Evolutionary conservation across 2,329 filamentous ascomycete genomes (phyloP).

Genomic region (Lasiodiplodia sp.): DNA sequence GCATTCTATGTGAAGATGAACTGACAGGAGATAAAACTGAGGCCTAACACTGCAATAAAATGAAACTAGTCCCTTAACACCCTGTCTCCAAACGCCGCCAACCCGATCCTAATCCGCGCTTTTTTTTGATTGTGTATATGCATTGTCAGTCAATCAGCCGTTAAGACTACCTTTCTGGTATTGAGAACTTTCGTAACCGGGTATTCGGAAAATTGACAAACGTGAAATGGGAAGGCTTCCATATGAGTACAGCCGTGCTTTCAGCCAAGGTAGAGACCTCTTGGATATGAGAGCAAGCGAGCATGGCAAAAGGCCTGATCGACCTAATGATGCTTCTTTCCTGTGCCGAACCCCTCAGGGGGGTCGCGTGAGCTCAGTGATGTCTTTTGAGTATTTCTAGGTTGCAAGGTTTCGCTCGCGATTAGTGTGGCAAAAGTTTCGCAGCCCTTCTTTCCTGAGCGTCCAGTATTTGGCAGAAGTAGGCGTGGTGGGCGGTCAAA

Average conservation of each 20-base stretch:
- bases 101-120: not conserved
- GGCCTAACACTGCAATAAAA: not conserved
- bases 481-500: not conserved
- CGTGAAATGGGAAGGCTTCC: not conserved
- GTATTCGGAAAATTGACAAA: constrained; percentile 16
- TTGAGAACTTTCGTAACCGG: constrained; percentile 4
- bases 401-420: not conserved
- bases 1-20: not conserved
- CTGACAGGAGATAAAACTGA: too few relatives aligned
- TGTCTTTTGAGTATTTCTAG: not conserved
- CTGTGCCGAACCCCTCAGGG: not conserved
- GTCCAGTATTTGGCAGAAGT: not conserved
- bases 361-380: not conserved
- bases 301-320: not conserved
- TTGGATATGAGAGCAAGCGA: not conserved
- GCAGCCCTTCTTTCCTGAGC: not conserved
- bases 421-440: not conserved
- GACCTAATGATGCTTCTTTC: not conserved
- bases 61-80: not conserved
- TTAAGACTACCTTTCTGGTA: not conserved
- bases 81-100: not conserved
- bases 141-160: constrained; percentile 11
- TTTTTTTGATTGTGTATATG: constrained; percentile 6
- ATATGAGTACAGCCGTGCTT: not conserved
- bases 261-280: not conserved